phyloP scores from a whole-genome alignment of 2,329 filamentous ascomycete genomes.

The Scedosporium apiospermum region DNA sequence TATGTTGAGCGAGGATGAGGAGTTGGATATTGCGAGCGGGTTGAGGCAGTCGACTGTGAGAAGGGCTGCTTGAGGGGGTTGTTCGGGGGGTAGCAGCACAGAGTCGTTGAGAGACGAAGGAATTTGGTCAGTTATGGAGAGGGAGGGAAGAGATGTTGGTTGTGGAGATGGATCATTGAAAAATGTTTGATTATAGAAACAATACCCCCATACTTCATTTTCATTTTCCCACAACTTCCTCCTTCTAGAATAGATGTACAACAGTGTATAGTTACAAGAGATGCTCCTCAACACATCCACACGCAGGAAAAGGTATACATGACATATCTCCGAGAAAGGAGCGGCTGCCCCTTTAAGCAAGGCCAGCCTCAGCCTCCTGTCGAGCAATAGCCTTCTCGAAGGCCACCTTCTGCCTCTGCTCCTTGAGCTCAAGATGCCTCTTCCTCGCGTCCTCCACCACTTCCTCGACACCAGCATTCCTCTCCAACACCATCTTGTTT shows the following conservation, averaged over 20 bases:
- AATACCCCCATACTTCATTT: conserved; percentile 1
- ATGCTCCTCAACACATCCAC: conserved; percentile 7
- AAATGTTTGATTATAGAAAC: conserved; percentile 15
- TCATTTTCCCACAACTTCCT: background rate
- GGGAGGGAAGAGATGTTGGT: conserved; percentile 9
- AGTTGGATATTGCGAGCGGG: conserved; percentile 32
- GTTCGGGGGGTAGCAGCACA: too few species aligned
- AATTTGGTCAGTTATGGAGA: conserved; percentile 11
- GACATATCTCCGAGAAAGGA: background rate
- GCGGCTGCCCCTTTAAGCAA: conserved; percentile 7
- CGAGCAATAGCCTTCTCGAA: conserved; percentile 3
- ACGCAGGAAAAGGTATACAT: background rate
- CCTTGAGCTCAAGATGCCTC: conserved; percentile 45
- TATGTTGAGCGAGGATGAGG: conserved; percentile 26
- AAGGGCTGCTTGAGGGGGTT: background rate
- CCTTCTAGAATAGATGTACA: conserved; percentile 15
- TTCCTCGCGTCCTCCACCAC: conserved; percentile 38
- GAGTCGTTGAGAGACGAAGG: too few species aligned
- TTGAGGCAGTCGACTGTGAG: conserved; percentile 35
- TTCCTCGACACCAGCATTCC: conserved; percentile 35
- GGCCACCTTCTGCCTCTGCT: conserved; percentile 13
- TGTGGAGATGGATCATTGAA: conserved; percentile 12
- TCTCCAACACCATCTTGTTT: conserved; percentile 28
- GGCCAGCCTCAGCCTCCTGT: conserved; percentile 10
- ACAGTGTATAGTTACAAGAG: conserved; percentile 30